phyloP scores from a whole-genome alignment of 495 filamentous ascomycete species.

The Penicillium silybi region DNA sequence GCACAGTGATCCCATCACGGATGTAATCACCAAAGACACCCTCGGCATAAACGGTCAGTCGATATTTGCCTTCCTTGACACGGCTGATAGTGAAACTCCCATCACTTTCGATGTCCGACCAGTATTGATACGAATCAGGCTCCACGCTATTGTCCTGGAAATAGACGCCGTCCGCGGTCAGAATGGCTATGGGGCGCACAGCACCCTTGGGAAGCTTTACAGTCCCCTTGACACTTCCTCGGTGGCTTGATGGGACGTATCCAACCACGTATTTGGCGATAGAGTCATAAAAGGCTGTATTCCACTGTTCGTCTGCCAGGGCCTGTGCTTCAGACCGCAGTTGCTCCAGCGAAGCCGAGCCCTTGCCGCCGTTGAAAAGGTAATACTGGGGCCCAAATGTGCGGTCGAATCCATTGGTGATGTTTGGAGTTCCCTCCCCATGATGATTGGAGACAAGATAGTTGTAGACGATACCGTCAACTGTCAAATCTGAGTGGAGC shows the following conservation, averaged over 20 bases:
- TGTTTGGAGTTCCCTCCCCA: conserved; percentile 53
- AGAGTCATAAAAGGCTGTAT: conserved; percentile 51
- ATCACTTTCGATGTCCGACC: conserved; percentile 46
- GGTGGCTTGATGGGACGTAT: conserved; percentile 42
- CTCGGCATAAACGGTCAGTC: conserved; percentile 54
- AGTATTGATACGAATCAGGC: conserved; percentile 51
- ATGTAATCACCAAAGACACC: conserved; percentile 53
- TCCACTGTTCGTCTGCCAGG: conserved; percentile 47
- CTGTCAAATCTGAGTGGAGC: conserved; percentile 52
- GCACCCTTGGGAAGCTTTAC: conserved; percentile 46
- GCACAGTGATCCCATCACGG: conserved; percentile 38
- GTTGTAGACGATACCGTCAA: conserved; percentile 57
- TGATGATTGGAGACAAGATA: conserved; percentile 53
- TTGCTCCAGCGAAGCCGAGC: conserved; percentile 33
- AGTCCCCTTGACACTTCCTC: conserved; percentile 39
- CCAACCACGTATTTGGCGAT: conserved; percentile 52
- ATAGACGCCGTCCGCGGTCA: conserved; percentile 47
- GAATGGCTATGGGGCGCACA: conserved; percentile 44
- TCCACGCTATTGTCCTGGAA: conserved; percentile 56
- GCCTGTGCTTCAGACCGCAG: conserved; percentile 46
- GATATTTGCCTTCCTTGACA: conserved; percentile 49
- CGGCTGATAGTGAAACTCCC: conserved; percentile 45
- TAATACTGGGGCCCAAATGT: conserved; percentile 57
- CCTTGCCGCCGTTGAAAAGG: conserved; percentile 51
- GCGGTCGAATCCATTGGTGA: conserved; percentile 55